Evolutionary conservation across 1,139 yeast species (phyloP), one percentile per base, ranked within the genome.

Genomic region (Suhomyces panamericanus): DNA sequence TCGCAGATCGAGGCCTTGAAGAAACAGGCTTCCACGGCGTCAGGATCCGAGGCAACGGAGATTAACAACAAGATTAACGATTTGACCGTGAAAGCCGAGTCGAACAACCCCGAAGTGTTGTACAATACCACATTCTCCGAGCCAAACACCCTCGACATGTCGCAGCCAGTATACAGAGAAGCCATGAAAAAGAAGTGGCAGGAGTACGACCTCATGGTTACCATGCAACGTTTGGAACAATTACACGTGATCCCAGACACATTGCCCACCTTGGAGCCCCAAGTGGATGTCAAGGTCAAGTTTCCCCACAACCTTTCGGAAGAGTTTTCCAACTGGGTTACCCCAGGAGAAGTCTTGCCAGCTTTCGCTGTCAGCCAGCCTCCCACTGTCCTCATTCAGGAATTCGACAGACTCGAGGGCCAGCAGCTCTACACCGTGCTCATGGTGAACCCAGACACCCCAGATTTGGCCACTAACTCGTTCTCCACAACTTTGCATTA

Each of bases 211-310:
- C 77, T 80, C 64, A 83, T 86, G 81, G 60, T 87, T 44, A 70
- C 83, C 44, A 86, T 88, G 88, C 98, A 93, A 70, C 82, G 98
- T 69, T 67, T 95, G 48, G 99, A 93, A 67, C 84, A 87, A 48
- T 70, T 90, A 53, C 79, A 79, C 42, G 89, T 89, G 41, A 87
- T 95, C 51, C 99, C 99, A 26, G 99, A 93, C 62, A 90, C 98
- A 2, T 63, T 93, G 61, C 95, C 98, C 20, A 89, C 98, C 0
- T 67, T 93, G 47, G 83, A 78, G n/a, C 98, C 99, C 15, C 69
- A 75, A 51, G 95, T 81, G 13, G 88, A 87, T 42, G 89, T 93
- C 9, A 73, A 79, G 43, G 64, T 95, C 39, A 84, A 81, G 65
- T 93, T 93, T 62, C 84, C 86, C 36, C 87, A 87, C 51, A 81